Percentiles rank a stretch among this genome's conserved stretches.
These are phyloP conservation scores for Ophiostoma angusticollis DNA, from an alignment of 2,329 filamentous ascomycete species.

Conservation along the genomic window DNA sequence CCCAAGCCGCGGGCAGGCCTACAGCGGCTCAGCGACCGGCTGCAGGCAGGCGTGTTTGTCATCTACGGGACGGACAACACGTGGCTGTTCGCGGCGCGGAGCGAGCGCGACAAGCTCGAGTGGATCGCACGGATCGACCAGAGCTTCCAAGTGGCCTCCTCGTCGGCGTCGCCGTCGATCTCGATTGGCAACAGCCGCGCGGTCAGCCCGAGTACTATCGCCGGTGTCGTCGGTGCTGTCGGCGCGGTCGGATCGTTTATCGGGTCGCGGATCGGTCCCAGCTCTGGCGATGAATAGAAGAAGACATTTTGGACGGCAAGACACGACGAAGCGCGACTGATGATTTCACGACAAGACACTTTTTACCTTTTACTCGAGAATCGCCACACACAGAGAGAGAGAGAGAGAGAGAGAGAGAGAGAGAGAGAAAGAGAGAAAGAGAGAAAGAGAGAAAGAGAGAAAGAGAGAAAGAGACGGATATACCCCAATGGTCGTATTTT, in stretches of 20 bases:
- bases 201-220: constrained; percentile 23
- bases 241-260: constrained; percentile 5
- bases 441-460: neutral
- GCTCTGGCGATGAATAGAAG: neutral
- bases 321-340: too few species aligned
- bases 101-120: constrained; percentile 84
- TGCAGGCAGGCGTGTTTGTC: constrained; percentile 71
- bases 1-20: constrained; percentile 32
- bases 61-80: constrained; percentile 91
- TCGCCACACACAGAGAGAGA: too few species aligned
- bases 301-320: too few species aligned
- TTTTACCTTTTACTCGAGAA: too few species aligned
- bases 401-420: too few species aligned
- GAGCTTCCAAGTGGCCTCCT: constrained; percentile 35
- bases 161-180: constrained; percentile 24
- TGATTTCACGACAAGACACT: too few species aligned
- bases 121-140: constrained; percentile 96
- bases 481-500: neutral
- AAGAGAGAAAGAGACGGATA: constrained; percentile 4
- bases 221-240: constrained; percentile 3
- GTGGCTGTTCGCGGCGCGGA: constrained; percentile 83
- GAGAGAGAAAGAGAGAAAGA: too few species aligned
- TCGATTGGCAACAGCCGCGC: constrained; percentile 30
- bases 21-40: constrained; percentile 41
- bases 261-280: constrained; percentile 4